Evolutionary conservation across 805 yeast species (phyloP), one percentile per base, ranked within the genome.

Genomic region (Ascoidea tarda): DNA sequence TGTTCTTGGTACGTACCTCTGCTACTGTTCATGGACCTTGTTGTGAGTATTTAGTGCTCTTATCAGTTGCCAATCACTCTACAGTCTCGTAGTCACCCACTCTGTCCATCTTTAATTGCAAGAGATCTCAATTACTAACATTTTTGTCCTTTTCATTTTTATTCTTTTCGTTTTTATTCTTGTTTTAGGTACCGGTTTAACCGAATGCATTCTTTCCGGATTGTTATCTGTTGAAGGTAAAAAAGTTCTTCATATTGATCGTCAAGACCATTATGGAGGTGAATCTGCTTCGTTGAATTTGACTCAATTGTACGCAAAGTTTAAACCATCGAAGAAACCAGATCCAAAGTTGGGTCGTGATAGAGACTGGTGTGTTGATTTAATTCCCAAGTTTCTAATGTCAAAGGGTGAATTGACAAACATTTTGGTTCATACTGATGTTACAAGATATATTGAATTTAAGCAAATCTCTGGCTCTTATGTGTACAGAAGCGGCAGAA

Each of bases 391-490:
- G 70, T 90, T 93, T 61, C 73, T 93, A 60, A 93, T 93, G 99
- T 90, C 97, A 52, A 87, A 89, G 64, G 99, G 99, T 47, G 99
- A 91, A 66, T 78, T 93, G 67, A 93, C 97, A 58, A 91, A 91
- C 66, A 93, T 93, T 60, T 77, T 93, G 59, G 89, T 87, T 44
- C 96, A 91, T 67, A 93, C 99, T 31, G 91, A 91, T 62, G 99
- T 93, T 53, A 91, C 98, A 32, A 76, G 96, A 59, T 91, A 91
- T 68, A 82, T 93, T 63, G 98, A 93, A 66, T 93, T 93, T 73
- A 91, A 91, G 69, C 97, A 89, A 70, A 86, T 93, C 55, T 81
- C 89, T n/a, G 98, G 98, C 6, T 85, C 96, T 32, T 93, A 84
- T 66, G 99, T 93, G 46, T 90, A 87, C 71, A 79, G 95, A 54